Base-by-base conservation (phyloP, 1,139 yeast species). In the Starmera stellimalicola region DNA sequence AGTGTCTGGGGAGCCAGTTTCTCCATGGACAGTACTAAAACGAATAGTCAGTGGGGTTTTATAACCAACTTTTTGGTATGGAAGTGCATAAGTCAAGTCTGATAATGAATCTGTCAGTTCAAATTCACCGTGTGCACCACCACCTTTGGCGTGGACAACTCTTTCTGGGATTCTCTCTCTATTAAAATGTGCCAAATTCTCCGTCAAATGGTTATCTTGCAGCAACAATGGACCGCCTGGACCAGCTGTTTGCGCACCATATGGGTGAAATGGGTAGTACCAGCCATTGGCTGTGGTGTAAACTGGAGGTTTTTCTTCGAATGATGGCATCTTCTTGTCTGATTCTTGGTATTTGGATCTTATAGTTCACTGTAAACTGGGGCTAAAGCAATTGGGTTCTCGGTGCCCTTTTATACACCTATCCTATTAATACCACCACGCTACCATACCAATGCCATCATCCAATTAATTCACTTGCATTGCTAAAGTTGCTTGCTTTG, bases 21-120 rank as follows among this genome's bases (percentile, higher is more conserved):
- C 94, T 45, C 94, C 94, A 49, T 94, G 94, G 36, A 84, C 95
- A 32, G 94, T 82, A 48, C 93, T 80, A 64, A 83, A 84, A 54
- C 95, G 71, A 35, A 85, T 73, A 50, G 82, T 70, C 43, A 75
- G 65, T 52, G 70, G 71, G 48, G 91, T 80, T 63, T 78, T 80
- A 63, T 79, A 79, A 52, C 94, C 94, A 33, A 76, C 65, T 33
- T 74, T 65, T 57, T 72, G 76, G 48, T 82, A 70, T 56, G 84
- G 81, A 37, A 75, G 74, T 33, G 94, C 78, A 41, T 66, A 64
- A 49, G 82, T 73, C 39, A 84, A 53, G 56, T 84, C 94, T 31
- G 81, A 63, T 51, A 84, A 73, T 46, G 83, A 91, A 54, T 84
- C 88, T 25, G 94, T 83, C 43, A 77, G 79, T 58, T 78, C 91